A percentile compares a stretch with the other conserved stretches of the same genome.
These are phyloP conservation scores for Geotrichum fermentans DNA, from an alignment of 1,139 yeast species.

Conservation along the genomic window DNA sequence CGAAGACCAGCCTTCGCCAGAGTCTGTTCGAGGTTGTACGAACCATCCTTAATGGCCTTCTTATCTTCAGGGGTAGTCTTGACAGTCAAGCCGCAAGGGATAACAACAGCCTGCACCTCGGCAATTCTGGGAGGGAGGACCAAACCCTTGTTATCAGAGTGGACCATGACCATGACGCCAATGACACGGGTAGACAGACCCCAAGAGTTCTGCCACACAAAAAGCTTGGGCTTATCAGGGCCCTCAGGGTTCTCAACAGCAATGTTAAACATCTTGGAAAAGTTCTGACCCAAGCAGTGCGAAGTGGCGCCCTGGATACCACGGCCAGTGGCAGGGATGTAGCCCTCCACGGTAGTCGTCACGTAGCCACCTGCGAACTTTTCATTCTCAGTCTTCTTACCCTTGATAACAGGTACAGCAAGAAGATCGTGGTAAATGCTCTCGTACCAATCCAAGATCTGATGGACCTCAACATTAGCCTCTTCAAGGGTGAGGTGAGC, in stretches of 20 bases:
- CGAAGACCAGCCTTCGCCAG: conserved; percentile 53
- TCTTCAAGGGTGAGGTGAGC: conserved; percentile 81
- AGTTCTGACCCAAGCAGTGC: conserved; percentile 95
- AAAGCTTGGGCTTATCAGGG: conserved; percentile 70
- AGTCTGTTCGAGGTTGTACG: conserved; percentile 57
- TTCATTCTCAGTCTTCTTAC: conserved; percentile 93
- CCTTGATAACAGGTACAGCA: conserved; percentile 96
- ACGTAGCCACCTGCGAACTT: conserved; percentile 97
- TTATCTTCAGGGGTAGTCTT: conserved; percentile 77
- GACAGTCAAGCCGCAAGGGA: conserved; percentile 92
- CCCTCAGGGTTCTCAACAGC: conserved; percentile 87
- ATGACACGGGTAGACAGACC: conserved; percentile 97
- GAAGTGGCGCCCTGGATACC: conserved; percentile 99
- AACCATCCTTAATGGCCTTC: conserved; percentile 62
- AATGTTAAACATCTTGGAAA: conserved; percentile 96
- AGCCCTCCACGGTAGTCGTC: conserved; percentile 95
- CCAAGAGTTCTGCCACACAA: conserved; percentile 98
- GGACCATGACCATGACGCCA: conserved; percentile 99
- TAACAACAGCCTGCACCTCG: conserved; percentile 81
- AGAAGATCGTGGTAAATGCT: conserved; percentile 82
- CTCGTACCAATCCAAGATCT: conserved; percentile 81
- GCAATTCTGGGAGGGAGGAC: conserved; percentile 98
- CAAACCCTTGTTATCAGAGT: conserved; percentile 96
- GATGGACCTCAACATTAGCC: conserved; percentile 78
- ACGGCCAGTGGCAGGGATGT: conserved; percentile 96